Conservation (phyloP, 2,329 filamentous ascomycete species). For the Stemphylium lycopersici region DNA sequence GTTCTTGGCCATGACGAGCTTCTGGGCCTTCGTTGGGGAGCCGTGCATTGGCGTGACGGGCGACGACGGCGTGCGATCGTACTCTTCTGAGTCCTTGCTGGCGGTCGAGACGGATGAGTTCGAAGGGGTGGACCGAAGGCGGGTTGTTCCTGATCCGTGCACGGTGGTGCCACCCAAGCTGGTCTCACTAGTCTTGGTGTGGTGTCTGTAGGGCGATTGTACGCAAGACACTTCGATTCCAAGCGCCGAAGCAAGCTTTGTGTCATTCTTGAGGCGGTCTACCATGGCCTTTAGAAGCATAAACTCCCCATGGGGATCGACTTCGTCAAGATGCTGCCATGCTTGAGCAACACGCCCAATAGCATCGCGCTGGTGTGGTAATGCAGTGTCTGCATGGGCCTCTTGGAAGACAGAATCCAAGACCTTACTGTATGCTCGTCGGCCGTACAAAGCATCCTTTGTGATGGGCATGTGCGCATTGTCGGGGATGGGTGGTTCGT, state of each 20-base stretch:
- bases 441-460: constrained; percentile 84
- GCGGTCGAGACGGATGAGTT: constrained; percentile 21
- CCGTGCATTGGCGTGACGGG: constrained; percentile 41
- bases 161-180: constrained; percentile 44
- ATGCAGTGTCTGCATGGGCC: constrained; percentile 77
- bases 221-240: constrained; percentile 45
- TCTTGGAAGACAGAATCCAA: constrained; percentile 85
- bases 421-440: constrained; percentile 79
- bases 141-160: constrained; percentile 42
- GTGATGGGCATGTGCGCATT: constrained; percentile 60
- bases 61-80: constrained; percentile 25
- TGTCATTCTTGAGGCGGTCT: constrained; percentile 72
- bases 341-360: constrained; percentile 84
- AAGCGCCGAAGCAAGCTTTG: constrained; percentile 63
- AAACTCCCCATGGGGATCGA: constrained; percentile 90
- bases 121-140: constrained; percentile 41
- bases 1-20: constrained; percentile 77
- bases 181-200: constrained; percentile 40
- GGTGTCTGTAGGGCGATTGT: constrained; percentile 37
- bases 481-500: constrained; percentile 58
- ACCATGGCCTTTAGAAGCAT: constrained; percentile 81
- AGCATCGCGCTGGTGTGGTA: constrained; percentile 77
- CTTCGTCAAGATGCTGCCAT: constrained; percentile 80
- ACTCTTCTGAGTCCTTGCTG: constrained; percentile 30
- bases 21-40: constrained; percentile 61